Base-by-base conservation (phyloP, 371 early-diverging fungal species). In the Mortierella sp. region DNA sequence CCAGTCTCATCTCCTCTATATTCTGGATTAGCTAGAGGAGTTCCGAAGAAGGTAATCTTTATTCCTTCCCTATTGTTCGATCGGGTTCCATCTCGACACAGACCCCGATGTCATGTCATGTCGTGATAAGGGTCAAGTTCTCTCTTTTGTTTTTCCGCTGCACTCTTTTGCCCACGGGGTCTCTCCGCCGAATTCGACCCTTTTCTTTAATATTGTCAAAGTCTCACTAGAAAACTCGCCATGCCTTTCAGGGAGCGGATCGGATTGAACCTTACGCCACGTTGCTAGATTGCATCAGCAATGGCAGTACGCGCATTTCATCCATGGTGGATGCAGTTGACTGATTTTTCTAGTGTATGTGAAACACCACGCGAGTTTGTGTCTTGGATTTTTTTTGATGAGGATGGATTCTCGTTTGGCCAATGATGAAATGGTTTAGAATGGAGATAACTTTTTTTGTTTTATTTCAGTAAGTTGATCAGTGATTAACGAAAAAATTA, bases 21-120 rank as follows among this genome's bases (percentile, higher is more conserved):
- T n/a, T n/a, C n/a, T n/a, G n/a, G n/a, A n/a, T 7, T 45, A 45
- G 45, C 45, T 45, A 45, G 10, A 45, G 45, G 10, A 45, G 7
- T 13, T 14, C 26, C 58, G 26, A 58, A n/a, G 11, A 26, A 58
- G 28, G 28, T 3, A 13, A 5, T 26, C n/a, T 14, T 63, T 63
- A 31, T 63, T 63, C 63, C 34, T 63, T 34, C 63, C 2, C 34
- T 63, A 34, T 21, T 65, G 38, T 65, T 65, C 65, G 65, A 65
- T 65, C 65, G 24, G 7, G 63, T 63, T 63, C 63, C 63, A 63
- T 63, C 34, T 28, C 26, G 48, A 48, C 13, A 48, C 48, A 48
- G 48, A 26, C 58, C 58, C 31, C 19, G 14, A 14, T 60, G 60
- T 60, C 31, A 60, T 28, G 31, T 31, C 58, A 57, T 3, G 26